Evolutionary conservation across 2,329 filamentous ascomycete species (phyloP).

Genomic region (Samsoniella hepiali): DNA sequence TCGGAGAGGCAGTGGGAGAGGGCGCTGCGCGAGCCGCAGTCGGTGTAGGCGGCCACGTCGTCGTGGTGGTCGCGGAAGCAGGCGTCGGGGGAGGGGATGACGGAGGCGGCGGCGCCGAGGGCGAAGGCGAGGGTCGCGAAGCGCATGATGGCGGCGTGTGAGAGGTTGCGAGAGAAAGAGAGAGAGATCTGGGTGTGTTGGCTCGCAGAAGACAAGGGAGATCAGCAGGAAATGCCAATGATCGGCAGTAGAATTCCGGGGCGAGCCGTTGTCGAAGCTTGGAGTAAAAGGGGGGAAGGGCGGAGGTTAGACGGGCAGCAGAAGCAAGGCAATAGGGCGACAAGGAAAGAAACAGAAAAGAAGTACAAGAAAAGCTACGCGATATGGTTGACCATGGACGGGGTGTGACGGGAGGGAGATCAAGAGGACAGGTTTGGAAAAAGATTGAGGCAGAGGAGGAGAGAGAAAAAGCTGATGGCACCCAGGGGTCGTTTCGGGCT

Average conservation of each 20-base stretch:
- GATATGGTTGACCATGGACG: not conserved
- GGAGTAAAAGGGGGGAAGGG: not conserved
- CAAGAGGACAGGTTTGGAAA: not conserved
- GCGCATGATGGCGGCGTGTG: conserved; percentile 26
- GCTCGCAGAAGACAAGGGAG: not conserved
- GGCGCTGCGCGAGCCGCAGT: conserved; percentile 42
- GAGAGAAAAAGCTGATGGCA: not conserved
- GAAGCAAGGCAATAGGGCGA: not conserved
- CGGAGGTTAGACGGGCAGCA: not conserved
- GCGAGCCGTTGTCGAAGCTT: conserved; percentile 17
- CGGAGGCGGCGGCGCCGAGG: conserved; percentile 32
- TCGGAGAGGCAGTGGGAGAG: conserved; percentile 42
- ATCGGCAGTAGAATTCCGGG: conserved; percentile 15
- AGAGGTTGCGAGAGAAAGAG: not conserved
- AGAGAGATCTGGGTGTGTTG: conserved; percentile 2
- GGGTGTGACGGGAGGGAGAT: not conserved
- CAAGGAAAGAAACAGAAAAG: not conserved
- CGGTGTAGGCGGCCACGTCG: conserved; percentile 39
- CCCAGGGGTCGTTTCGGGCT: not conserved
- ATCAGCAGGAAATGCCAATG: conserved; percentile 6
- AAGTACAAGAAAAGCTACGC: not conserved
- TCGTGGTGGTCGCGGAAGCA: conserved; percentile 40
- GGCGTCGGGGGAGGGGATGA: conserved; percentile 29
- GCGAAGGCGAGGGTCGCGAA: conserved; percentile 34
- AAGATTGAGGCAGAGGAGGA: not conserved